Percentiles rank a stretch among this genome's conserved stretches.
Conservation (phyloP, 1,284 basidiomycete genomes). For the Sutorius eximius region DNA sequence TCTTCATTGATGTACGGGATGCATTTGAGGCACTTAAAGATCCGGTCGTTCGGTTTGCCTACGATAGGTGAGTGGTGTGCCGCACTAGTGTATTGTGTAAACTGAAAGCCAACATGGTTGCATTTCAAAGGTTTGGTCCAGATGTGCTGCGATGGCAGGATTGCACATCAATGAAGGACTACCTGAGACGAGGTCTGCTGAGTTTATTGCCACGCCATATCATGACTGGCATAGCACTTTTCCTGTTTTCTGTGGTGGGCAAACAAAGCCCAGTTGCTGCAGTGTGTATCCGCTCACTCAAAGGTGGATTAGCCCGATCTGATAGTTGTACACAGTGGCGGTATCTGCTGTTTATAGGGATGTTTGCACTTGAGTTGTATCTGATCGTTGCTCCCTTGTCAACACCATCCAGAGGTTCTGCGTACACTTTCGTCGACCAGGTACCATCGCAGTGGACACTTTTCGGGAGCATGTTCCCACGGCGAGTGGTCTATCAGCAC, state of each 20-base stretch:
- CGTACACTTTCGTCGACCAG: conserved; percentile 31
- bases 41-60: conserved; percentile 80
- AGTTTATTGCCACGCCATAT: conserved; percentile 74
- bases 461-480: conserved; percentile 58
- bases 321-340: conserved; percentile 79
- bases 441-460: conserved; percentile 31
- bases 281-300: conserved; percentile 46
- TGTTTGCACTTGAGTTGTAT: conserved; percentile 61
- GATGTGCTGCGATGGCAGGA: conserved; percentile 67
- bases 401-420: conserved; percentile 1
- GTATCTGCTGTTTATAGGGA: conserved; percentile 60
- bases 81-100: conserved; percentile 1
- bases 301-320: conserved; percentile 9
- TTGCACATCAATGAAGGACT: conserved; percentile 68
- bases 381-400: conserved; percentile 55
- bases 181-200: conserved; percentile 66
- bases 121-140: conserved; percentile 64
- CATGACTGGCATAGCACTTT: conserved; percentile 56
- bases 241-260: conserved; percentile 65
- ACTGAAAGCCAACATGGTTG: not conserved
- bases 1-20: conserved; percentile 74
- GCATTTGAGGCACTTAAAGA: conserved; percentile 82
- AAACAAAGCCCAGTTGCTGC: conserved; percentile 61
- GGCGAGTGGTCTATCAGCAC: conserved; percentile 69
- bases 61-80: conserved; percentile 61